Evolutionary conservation across 2,329 filamentous ascomycete genomes (phyloP).

Genomic region (Alternaria alternata): DNA sequence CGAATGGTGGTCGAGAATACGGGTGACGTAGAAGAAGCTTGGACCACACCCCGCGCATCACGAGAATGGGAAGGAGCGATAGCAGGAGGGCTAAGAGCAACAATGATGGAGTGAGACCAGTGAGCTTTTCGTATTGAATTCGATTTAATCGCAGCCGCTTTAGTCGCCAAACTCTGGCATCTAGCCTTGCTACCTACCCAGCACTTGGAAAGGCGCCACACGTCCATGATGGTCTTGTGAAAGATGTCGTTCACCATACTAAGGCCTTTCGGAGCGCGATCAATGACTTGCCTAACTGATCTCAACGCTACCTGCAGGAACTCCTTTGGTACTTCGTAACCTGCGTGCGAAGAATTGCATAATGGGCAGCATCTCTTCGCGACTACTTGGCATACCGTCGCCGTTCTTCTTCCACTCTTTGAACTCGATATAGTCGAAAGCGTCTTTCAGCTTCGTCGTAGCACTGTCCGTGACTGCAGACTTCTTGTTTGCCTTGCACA

Average conservation of each 20-base stretch:
- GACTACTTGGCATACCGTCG: constrained; percentile 82
- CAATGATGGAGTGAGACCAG: not conserved
- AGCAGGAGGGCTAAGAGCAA: not conserved
- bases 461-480: constrained; percentile 69
- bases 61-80: constrained; percentile 5
- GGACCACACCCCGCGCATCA: constrained; percentile 22
- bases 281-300: constrained; percentile 38
- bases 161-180: not conserved
- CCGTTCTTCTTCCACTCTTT: constrained; percentile 63
- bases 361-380: constrained; percentile 87
- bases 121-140: not conserved
- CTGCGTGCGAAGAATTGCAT: constrained; percentile 83
- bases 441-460: constrained; percentile 68
- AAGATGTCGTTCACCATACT: not conserved
- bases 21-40: constrained; percentile 28
- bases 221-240: not conserved
- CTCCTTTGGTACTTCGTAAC: constrained; percentile 63
- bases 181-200: constrained; percentile 9
- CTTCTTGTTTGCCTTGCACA: constrained; percentile 63
- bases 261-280: not conserved
- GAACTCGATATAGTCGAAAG: constrained; percentile 63
- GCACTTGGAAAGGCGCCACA: constrained; percentile 13
- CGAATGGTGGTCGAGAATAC: constrained; percentile 4
- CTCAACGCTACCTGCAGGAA: constrained; percentile 63
- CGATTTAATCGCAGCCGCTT: not conserved